phyloP scores from a whole-genome alignment of 257 asterid genomes.

The Parsonsia alboflavescens region DNA sequence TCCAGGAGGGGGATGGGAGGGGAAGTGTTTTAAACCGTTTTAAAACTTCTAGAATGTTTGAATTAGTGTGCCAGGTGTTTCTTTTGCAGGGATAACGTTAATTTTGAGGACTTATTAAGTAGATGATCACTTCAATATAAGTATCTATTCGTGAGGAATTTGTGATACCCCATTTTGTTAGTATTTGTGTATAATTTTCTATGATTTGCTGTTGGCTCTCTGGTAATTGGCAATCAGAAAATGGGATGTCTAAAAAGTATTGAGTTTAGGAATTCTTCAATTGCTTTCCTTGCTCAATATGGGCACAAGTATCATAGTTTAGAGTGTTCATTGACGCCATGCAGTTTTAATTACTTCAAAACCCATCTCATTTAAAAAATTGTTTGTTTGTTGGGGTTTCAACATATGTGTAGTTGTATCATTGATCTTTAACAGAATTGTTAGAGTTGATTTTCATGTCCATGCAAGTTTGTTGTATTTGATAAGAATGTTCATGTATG shows the following conservation, averaged over 20 bases:
- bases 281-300: not conserved
- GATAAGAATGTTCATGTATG: not conserved
- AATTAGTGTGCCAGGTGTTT: not conserved
- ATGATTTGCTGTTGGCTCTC: too few species aligned
- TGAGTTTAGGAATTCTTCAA: not conserved
- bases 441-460: not conserved
- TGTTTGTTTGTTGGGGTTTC: not conserved
- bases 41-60: not conserved
- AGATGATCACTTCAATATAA: not conserved
- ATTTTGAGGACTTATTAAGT: not conserved
- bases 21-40: not conserved
- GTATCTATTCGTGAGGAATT: not conserved
- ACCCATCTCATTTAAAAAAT: not conserved
- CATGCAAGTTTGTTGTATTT: not conserved
- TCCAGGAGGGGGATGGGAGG: not conserved
- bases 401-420: not conserved
- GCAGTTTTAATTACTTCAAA: not conserved
- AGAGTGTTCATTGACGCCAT: not conserved
- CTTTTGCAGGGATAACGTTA: not conserved
- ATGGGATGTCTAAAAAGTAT: not conserved
- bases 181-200: too few species aligned
- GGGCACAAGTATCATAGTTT: not conserved
- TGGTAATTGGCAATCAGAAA: not conserved
- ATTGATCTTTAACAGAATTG: not conserved
- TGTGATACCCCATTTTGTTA: not conserved